Base-by-base conservation (phyloP, 257 asterid genomes). In the Przewalskia tangutica region DNA sequence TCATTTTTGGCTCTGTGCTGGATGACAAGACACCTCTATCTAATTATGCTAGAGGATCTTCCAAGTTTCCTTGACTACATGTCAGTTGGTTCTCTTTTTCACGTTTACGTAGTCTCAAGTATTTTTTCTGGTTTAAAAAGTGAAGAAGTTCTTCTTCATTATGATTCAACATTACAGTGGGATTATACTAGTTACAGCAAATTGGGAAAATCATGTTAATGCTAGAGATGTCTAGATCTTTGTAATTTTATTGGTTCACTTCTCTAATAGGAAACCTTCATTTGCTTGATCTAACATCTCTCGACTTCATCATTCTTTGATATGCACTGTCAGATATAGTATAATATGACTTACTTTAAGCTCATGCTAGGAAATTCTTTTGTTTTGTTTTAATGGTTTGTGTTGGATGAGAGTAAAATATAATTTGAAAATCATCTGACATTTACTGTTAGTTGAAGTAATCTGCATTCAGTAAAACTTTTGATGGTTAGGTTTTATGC, bases 401-500 rank as follows among this genome's bases (percentile, higher is more conserved):
- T 71, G 40, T 71, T 48, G 79, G 79, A 20, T 71, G 59, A 20
- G 59, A 71, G 78, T 70, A 6, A 46, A 46, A 20, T 48, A 20
- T 20, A 13, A 46, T 71, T 71, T 66, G 11, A n/a, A 50, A 23
- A 32, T 71, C 59, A 46, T 64, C 71, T 32, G 44, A 64, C 40
- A 64, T 13, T 64, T 64, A 64, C 71, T 20, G 59, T 51, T 46
- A 18, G 58, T 27, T 63, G 8, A 53, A 71, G 58, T 71, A 20
- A 46, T 71, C 58, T 44, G 56, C 18, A 71, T 71, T 71, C 18
- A 23, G 71, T 66, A 27, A 59, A 77, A 65, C 83, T 48, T 65
- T 54, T 40, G 79, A 51, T 53, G 64, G 59, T 73, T 7, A 62
- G 70, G n/a, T 84, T 78, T 20, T 78, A 62, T 77, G 55, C 59